Base-by-base conservation (phyloP, 345 rosid species). In the Populus euphratica region DNA sequence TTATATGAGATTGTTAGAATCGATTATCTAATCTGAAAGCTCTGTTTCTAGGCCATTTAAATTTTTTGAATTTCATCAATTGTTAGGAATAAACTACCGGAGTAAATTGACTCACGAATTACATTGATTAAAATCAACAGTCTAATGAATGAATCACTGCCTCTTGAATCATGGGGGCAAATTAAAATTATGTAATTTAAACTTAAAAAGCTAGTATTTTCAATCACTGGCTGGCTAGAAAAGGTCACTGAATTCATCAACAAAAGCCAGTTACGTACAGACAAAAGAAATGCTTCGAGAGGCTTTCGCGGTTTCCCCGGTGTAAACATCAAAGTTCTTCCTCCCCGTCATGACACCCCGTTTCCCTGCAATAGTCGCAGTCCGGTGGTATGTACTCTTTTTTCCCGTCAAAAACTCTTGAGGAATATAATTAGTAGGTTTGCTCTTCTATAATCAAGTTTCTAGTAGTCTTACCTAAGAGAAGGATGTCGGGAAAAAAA, bases 231-330 rank as follows among this genome's bases (percentile, higher is more conserved):
- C 25, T 43, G 18, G 7, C 6, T 14, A 17, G 31, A 20, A 21
- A 77, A 77, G 21, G 39, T 6, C 5, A 10, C 17, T 5, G 27
- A 27, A 49, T 52, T 38, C 35, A 49, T 33, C n/a, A 14, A 76
- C 36, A 3, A 29, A 10, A 71, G 38, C 72, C 81, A 65, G 18
- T 21, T 18, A 56, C 7, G 36, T 33, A 27, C 2, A 35, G 72
- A 78, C 76, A 78, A 63, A 70, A 62, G 70, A 71, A 5, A 5
- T 47, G 76, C 4, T n/a, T 25, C 14, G 20, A 63, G 35, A n/a
- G 50, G 8, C 20, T 47, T 63, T 70, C 50, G 59, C 78, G 68
- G 33, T 49, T 76, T 76, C 41, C 36, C 14, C 29, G 64, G 49
- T 38, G 54, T 68, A 54, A 56, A 27, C 54, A 63, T 23, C 25